Evolutionary conservation across 257 asterid genomes (phyloP), one percentile per base, ranked within the genome.

Genomic region (Verbena officinalis): DNA sequence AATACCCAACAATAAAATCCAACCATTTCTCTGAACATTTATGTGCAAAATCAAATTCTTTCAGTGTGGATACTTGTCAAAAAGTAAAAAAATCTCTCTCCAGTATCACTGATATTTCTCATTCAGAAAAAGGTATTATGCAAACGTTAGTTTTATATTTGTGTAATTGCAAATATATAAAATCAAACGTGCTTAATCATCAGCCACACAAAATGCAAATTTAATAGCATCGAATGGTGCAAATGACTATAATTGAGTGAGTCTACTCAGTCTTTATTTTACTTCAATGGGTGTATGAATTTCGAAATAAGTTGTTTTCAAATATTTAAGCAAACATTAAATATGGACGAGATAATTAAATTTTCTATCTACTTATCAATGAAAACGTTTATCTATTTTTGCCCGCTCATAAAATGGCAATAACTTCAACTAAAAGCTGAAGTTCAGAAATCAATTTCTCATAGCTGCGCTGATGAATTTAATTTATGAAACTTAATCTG

Each of bases 321-420:
- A 60, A 51, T 30, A 21, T 53, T 69, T 59, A 69, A 55, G 16
- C 51, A 16, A 42, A n/a, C 44, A 30, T 46, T 53, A 52, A 56
- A 42, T 12, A 40, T 9, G 10, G 45, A 24, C 24, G 10, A 16
- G 23, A 40, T 5, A 52, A 31, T 30, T 27, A 39, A 24, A 11
- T 54, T 43, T 5, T 24, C 59, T 16, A 50, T 59, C 74, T 39
- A 59, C 68, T 44, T 48, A 12, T 21, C 60, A 46, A n/a, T 38
- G 27, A 24, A 50, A 45, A 39, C 22, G 5, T 48, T 19, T 38
- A 48, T 21, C 31, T 22, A 51, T 10, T 38, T 39, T 64, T 9
- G 24, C 23, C 15, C 23, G 13, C 23, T n/a, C 30, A 13, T 13
- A 14, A 60, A 43, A 13, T n/a, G 38, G 21, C 38, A 39, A 59